Base-by-base conservation (phyloP, 768 basidiomycete genomes). In the Russula ochroleuca region DNA sequence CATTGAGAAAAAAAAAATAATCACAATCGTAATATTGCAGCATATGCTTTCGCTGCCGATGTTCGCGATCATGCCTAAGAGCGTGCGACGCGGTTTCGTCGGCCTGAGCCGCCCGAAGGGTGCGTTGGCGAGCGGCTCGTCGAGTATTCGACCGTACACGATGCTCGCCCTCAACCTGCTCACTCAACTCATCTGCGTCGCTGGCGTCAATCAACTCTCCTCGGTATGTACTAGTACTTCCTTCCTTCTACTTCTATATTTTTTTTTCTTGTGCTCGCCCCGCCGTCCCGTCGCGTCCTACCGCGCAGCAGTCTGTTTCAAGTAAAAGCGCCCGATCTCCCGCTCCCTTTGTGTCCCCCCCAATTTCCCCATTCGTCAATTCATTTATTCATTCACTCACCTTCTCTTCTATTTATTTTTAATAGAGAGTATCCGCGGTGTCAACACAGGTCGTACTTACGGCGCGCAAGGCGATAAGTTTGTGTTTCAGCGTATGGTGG, bases 401-500 rank as follows among this genome's bases (percentile, higher is more conserved):
- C 17, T 7, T 37, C 41, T 35, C 58, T 23, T 62, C 31, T 59
- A 38, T 28, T 45, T 17, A 9, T 52, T 59, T 23, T 5, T 63
- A 89, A 87, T 79, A 64, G 63, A 59, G 82, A 75, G 85, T 90
- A 11, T 89, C 90, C 9, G 86, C 87, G 2, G 87, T 92, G 1
- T 88, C 88, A 3, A 91, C 90, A 8, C 91, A 91, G 68, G 80
- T 94, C 47, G 83, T 90, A 19, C 78, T 93, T 38, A 93, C 92
- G 1, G 77, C 85, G 0, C 82, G 92, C 54, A 94, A 94, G 72
- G 91, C 91, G 7, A 72, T 91, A 52, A 89, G 87, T 66, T 79
- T 94, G 23, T 86, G 84, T 68, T 83, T 93, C 63, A 89, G 87
- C 69, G 87, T 94, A 9, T 91, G 88, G 88, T 92, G 84, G 83